Evolutionary conservation across 2,329 filamentous ascomycete species (phyloP).

Genomic region (Aspergillus sp.): DNA sequence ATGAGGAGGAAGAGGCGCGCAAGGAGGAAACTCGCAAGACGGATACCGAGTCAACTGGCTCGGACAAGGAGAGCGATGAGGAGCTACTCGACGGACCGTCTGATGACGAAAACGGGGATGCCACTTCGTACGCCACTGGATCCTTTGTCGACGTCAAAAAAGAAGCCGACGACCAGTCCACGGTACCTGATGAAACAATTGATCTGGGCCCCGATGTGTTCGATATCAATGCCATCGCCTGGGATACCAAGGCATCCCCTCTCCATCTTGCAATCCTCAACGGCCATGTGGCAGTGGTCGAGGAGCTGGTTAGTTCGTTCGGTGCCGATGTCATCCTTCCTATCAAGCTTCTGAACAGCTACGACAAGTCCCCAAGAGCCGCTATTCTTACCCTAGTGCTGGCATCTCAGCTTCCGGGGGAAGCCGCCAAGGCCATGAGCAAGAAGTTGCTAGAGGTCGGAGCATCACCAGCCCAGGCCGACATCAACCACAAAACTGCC

Average conservation of each 20-base stretch:
- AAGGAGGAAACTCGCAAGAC: not conserved
- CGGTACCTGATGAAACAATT: slow-evolving; percentile 57
- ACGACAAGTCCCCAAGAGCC: slow-evolving; percentile 53
- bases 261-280: slow-evolving; percentile 78
- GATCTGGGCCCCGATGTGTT: slow-evolving; percentile 77
- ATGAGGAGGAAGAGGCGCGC: slow-evolving; percentile 41
- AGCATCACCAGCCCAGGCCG: slow-evolving; percentile 74
- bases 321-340: slow-evolving; percentile 78
- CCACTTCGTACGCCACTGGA: slow-evolving; percentile 61
- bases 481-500: slow-evolving; percentile 65
- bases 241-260: slow-evolving; percentile 75
- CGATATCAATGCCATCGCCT: slow-evolving; percentile 76
- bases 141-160: slow-evolving; percentile 71
- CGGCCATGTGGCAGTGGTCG: slow-evolving; percentile 71
- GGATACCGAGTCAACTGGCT: not conserved
- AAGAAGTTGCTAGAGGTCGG: slow-evolving; percentile 69
- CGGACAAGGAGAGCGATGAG: slow-evolving; percentile 33
- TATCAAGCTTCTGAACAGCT: slow-evolving; percentile 63
- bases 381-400: slow-evolving; percentile 73
- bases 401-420: slow-evolving; percentile 65
- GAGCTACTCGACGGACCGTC: slow-evolving; percentile 23
- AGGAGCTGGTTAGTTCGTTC: slow-evolving; percentile 70
- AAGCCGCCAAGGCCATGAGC: slow-evolving; percentile 69
- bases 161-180: slow-evolving; percentile 42
- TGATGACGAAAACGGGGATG: slow-evolving; percentile 48